Evolutionary conservation across 495 filamentous ascomycete species (phyloP).

Genomic region (Niebla homalea): DNA sequence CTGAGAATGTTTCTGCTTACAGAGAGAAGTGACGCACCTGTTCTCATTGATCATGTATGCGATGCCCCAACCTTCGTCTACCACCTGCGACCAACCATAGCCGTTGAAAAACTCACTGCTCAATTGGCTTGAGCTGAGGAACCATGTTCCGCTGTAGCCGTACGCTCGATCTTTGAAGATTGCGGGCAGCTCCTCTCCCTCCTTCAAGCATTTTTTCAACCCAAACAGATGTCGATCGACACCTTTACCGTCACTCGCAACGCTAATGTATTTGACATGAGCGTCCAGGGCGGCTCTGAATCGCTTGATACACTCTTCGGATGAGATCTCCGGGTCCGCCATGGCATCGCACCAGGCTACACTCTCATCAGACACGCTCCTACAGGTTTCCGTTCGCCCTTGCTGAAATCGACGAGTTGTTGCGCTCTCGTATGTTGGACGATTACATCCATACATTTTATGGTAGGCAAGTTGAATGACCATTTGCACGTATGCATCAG

Average conservation of each 20-base stretch:
- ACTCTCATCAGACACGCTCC: slow-evolving; percentile 80
- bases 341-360: slow-evolving; percentile 85
- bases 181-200: slow-evolving; percentile 68
- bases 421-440: slow-evolving; percentile 96
- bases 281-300: slow-evolving; percentile 71
- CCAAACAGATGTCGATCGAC: slow-evolving; percentile 96
- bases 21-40: slow-evolving; percentile 28
- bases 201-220: slow-evolving; percentile 76
- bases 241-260: slow-evolving; percentile 81
- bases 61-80: slow-evolving; percentile 91
- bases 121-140: slow-evolving; percentile 74
- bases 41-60: slow-evolving; percentile 99
- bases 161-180: slow-evolving; percentile 82
- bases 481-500: slow-evolving; percentile 97
- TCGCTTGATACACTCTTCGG: slow-evolving; percentile 51
- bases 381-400: slow-evolving; percentile 93
- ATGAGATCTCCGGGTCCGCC: slow-evolving; percentile 46
- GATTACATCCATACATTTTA: slow-evolving; percentile 98
- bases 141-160: slow-evolving; percentile 78
- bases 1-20: slow-evolving; percentile 12
- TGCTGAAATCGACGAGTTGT: slow-evolving; percentile 88
- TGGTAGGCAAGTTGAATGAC: slow-evolving; percentile 96
- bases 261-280: slow-evolving; percentile 80
- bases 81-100: slow-evolving; percentile 98
- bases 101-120: slow-evolving; percentile 97